Evolutionary conservation across 106 monocot species (phyloP).

Genomic region (Posidonia australis): DNA sequence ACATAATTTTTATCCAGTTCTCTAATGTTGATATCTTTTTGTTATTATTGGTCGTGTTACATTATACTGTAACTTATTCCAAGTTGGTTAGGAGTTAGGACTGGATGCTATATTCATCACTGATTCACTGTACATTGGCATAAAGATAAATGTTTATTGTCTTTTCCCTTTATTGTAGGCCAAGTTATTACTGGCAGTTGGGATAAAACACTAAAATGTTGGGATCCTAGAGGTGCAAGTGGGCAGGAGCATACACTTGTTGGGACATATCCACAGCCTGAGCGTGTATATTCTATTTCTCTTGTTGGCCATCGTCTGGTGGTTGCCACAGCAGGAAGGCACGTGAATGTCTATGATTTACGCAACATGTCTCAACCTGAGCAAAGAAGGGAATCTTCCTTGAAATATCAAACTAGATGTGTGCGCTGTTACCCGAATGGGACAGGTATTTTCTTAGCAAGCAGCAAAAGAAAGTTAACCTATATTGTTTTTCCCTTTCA

Average conservation of each 20-base stretch:
- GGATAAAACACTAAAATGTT: constrained; percentile 92
- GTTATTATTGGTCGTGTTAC: too few relatives aligned
- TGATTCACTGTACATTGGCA: not conserved
- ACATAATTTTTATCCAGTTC: too few relatives aligned
- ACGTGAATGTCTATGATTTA: constrained; percentile 91
- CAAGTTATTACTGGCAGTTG: constrained; percentile 98
- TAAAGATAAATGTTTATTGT: not conserved
- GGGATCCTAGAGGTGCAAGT: constrained; percentile 97
- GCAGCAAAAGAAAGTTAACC: too few relatives aligned
- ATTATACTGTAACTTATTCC: too few relatives aligned
- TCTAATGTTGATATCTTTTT: too few relatives aligned
- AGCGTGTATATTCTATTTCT: constrained; percentile 92
- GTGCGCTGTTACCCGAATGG: constrained; percentile 96
- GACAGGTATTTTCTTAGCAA: constrained; percentile 72
- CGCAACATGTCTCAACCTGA: constrained; percentile 98
- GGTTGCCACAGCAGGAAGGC: constrained; percentile 95
- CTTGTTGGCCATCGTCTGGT: constrained; percentile 69
- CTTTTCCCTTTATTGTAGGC: constrained; percentile 26
- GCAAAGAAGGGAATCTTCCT: constrained; percentile 78
- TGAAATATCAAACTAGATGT: constrained; percentile 99
- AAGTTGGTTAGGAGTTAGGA: not conserved
- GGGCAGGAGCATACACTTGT: constrained; percentile 70
- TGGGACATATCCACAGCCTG: constrained; percentile 81
- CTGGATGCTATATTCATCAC: not conserved
- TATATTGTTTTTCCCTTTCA: too few relatives aligned